Evolutionary conservation across 179 eudicot genomes (phyloP).

Genomic region (Drosera spatulata): DNA sequence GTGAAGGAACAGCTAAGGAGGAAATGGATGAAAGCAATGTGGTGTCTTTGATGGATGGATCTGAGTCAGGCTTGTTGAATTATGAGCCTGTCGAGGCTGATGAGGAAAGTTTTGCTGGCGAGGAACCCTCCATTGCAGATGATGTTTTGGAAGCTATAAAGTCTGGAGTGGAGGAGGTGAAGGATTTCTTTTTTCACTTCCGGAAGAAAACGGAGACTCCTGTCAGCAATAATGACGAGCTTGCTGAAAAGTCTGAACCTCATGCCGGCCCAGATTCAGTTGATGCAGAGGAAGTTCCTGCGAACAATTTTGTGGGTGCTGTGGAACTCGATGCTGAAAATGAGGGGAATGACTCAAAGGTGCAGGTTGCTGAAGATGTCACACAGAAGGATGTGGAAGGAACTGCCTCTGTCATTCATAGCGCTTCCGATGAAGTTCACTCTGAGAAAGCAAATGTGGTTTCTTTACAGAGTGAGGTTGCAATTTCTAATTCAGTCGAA

Average conservation of each 20-base stretch:
- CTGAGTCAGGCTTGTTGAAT: slow-evolving; percentile 5
- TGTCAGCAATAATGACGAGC: slow-evolving; percentile 10
- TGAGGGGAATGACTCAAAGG: slow-evolving; percentile 5
- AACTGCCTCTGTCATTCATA: background rate
- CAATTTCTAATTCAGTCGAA: too few relatives aligned
- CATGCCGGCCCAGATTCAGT: slow-evolving; percentile 7
- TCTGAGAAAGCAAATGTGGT: background rate
- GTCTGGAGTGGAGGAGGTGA: slow-evolving; percentile 17
- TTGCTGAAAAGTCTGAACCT: slow-evolving; percentile 13
- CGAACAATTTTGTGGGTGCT: background rate
- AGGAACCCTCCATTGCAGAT: slow-evolving; percentile 38
- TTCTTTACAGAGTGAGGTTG: too few relatives aligned
- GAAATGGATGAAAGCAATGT: slow-evolving; percentile 15
- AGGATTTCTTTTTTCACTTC: background rate
- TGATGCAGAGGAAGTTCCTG: slow-evolving; percentile 4
- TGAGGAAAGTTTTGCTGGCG: slow-evolving; percentile 19
- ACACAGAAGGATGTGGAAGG: slow-evolving; percentile 4
- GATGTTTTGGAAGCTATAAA: slow-evolving; percentile 32
- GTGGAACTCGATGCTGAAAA: slow-evolving; percentile 1
- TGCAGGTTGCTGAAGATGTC: slow-evolving; percentile 9
- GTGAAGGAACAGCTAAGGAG: slow-evolving; percentile 9
- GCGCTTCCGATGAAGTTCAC: slow-evolving; percentile 2
- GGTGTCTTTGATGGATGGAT: background rate
- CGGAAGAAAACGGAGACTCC: background rate
- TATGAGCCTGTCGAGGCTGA: slow-evolving; percentile 8